Evolutionary conservation across 495 filamentous ascomycete genomes (phyloP).

Genomic region (Penicillium steckii): DNA sequence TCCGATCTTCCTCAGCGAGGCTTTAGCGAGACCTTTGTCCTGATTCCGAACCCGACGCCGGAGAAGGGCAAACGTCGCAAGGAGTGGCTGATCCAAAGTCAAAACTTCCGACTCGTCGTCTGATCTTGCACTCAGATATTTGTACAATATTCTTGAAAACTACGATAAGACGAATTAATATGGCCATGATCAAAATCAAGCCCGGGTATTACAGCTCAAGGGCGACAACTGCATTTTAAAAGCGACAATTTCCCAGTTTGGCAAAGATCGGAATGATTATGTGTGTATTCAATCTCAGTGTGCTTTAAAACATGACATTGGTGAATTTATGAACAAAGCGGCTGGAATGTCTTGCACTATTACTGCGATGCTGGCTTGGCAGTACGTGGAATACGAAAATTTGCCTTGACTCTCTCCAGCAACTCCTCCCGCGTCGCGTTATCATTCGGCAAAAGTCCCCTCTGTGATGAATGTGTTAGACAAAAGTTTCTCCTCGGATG

Average conservation of each 20-base stretch:
- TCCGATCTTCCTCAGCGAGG: conserved; percentile 54
- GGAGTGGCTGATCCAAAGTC: conserved; percentile 68
- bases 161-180: no score
- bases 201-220: no score
- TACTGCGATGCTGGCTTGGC: conserved; percentile 11
- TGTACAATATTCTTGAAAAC: no score
- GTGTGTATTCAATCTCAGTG: no score
- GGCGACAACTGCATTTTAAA: no score
- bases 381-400: conserved; percentile 56
- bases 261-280: no score
- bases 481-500: not conserved
- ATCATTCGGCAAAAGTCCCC: conserved; percentile 66
- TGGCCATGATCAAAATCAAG: no score
- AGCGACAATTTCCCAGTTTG: no score
- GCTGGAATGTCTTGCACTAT: not conserved
- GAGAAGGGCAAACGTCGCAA: conserved; percentile 45
- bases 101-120: conserved; percentile 67
- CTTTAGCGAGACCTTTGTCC: conserved; percentile 73
- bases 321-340: no score
- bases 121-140: conserved; percentile 31
- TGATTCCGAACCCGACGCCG: conserved; percentile 71
- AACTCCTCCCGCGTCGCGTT: conserved; percentile 72
- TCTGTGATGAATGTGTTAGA: conserved; percentile 46
- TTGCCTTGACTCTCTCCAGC: conserved; percentile 75
- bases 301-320: no score